A percentile compares a stretch with the other conserved stretches of the same genome.
Evolutionary conservation across 2,329 filamentous ascomycete genomes (phyloP).

Genomic region (Talaromyces sp.): DNA sequence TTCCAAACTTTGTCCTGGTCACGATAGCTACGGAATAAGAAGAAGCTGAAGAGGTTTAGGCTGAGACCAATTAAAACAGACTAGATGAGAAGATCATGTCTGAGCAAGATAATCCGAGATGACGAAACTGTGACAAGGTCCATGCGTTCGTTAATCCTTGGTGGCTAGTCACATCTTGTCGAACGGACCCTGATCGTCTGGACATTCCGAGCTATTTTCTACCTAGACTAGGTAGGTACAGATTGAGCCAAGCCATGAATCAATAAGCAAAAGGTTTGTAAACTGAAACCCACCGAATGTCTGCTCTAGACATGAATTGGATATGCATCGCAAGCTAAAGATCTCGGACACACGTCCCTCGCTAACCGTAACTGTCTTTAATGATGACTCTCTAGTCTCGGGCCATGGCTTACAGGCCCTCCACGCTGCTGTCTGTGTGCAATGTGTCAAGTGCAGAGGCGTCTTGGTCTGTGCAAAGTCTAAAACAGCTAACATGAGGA

Average conservation of each 20-base stretch:
- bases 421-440: conserved; percentile 2
- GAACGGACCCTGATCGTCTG: conserved; percentile 2
- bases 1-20: not conserved
- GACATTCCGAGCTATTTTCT: not conserved
- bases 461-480: conserved; percentile 3
- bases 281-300: not conserved
- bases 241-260: not conserved
- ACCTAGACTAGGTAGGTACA: not conserved
- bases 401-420: not conserved
- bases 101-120: not conserved
- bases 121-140: conserved; percentile 5
- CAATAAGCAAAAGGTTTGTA: not conserved
- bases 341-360: not conserved
- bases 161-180: not conserved
- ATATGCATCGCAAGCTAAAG: not conserved
- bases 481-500: not conserved
- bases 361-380: not conserved
- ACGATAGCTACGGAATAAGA: not conserved
- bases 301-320: not conserved
- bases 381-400: not conserved
- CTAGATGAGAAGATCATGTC: conserved; percentile 1
- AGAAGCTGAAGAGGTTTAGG: not conserved
- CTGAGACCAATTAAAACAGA: not conserved
- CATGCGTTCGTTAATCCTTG: not conserved
- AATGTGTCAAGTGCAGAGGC: conserved; percentile 6